Evolutionary conservation across 345 rosid genomes (phyloP), one percentile per base, ranked within the genome.

Genomic region (Limnanthes douglasii): DNA sequence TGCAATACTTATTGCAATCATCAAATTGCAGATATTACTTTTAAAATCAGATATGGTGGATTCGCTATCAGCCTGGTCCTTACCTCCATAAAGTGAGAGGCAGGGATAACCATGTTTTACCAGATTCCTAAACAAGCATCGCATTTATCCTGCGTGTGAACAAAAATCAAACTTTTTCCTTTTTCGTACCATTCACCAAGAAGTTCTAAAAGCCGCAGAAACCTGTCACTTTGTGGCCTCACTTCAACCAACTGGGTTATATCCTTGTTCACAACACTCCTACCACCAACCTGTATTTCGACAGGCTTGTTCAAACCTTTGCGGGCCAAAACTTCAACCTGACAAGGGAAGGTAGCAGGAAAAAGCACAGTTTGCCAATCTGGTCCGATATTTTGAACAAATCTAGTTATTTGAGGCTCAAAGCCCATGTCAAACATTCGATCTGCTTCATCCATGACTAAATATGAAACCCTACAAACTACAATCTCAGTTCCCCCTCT

Each of bases 381-480:
- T 22, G 92, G 95, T n/a, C 72, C 65, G 44, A 90, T 90, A 56
- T 84, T 90, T 48, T 90, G 98, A 39, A 90, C 86, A 52, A 84
- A 74, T 43, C 94, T 65, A 36, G 92, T 79, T 33, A 84, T 90
- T 37, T 84, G 98, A 38, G 95, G 94, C 61, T 84, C 95, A 57
- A 84, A 84, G 11, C 98, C 95, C 95, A 80, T 79, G 71, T 90
- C 98, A 55, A 84, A 84, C 98, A 90, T 90, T 35, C 95, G 65
- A 68, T 84, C 98, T 11, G 98, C 94, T 69, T 90, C 98, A 62
- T 90, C 95, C 95, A 88, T 72, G 31, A 79, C 95, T 41, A 88
- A 59, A 53, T 68, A 79, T 4, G 95, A 79, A 44, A 77, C 98
- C 45, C 95, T 68, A 45, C 98, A 90, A 34, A 90, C 98, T 49